phyloP scores from a whole-genome alignment of 768 basidiomycete genomes.

The Leucocoprinus sp. region DNA sequence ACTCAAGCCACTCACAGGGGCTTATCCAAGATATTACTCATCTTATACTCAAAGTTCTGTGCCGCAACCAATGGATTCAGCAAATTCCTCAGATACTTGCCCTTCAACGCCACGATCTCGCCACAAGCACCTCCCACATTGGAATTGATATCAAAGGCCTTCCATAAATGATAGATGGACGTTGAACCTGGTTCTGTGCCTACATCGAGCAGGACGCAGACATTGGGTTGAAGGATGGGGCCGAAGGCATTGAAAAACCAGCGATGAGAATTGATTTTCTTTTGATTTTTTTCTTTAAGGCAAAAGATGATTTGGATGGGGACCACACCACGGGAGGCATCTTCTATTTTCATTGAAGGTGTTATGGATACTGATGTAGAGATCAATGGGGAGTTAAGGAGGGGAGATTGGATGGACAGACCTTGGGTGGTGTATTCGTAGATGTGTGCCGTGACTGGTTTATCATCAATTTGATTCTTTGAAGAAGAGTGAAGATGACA shows the following conservation, averaged over 20 bases:
- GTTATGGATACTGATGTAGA: slow-evolving; percentile 62
- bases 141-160: slow-evolving; percentile 88
- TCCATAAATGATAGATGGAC: slow-evolving; percentile 89
- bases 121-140: slow-evolving; percentile 92
- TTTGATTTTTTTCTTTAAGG: slow-evolving; percentile 87
- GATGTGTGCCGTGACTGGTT: slow-evolving; percentile 81
- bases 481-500: neutral
- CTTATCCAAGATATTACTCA: slow-evolving; percentile 89
- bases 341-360: slow-evolving; percentile 75
- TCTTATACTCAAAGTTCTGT: slow-evolving; percentile 94
- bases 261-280: slow-evolving; percentile 91
- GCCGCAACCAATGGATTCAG: slow-evolving; percentile 68
- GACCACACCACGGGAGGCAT: slow-evolving; percentile 68
- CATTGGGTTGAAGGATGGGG: slow-evolving; percentile 77
- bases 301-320: slow-evolving; percentile 93
- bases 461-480: slow-evolving; percentile 70
- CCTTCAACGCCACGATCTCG: slow-evolving; percentile 91
- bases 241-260: slow-evolving; percentile 96
- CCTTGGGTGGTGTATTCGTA: slow-evolving; percentile 94
- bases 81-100: slow-evolving; percentile 69
- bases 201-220: slow-evolving; percentile 88
- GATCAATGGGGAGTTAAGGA: neutral
- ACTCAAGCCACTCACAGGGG: slow-evolving; percentile 42
- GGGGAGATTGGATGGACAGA: slow-evolving; percentile 25
- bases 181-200: slow-evolving; percentile 77